Evolutionary conservation across 768 basidiomycete species (phyloP), one percentile per base, ranked within the genome.

Genomic region (Termitomyces sp.): DNA sequence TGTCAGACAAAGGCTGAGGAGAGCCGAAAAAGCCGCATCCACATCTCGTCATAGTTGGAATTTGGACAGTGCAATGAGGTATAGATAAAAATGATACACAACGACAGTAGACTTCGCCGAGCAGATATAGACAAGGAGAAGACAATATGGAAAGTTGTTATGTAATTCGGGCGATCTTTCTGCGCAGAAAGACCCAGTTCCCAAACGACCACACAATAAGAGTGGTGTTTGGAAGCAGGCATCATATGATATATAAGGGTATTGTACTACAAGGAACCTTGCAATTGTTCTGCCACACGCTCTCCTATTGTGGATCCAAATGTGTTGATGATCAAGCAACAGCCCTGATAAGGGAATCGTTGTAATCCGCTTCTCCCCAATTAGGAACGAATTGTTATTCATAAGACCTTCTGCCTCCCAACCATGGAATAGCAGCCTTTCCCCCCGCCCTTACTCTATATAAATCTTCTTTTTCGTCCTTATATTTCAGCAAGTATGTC

Each of bases 331-430:
- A 55, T 50, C 53, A 41, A 31, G 30, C 14, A 41, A 31, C 37
- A 40, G 21, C 30, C 60, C 66, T 63, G 56, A 70, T 64, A 65
- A 61, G 69, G 67, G 62, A 69, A 56, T 55, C 61, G 54, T 67
- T 65, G 70, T 69, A 62, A 55, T 60, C 62, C 68, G 67, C 65
- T 69, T 69, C 63, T 67, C 60, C 66, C 65, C 54, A 50, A 67
- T 71, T 57, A 51, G 64, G 66, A 50, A 63, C 61, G 21, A 51
- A 14, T 54, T 35, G 53, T 50, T 50, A 42, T 58, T 57, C 44
- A 64, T 54, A 60, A 60, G 53, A 56, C 48, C 12, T 31, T 30
- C 50, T 42, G n/a, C 62, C 44, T 50, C 52, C 41, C 53, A 59
- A 50, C 53, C 55, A 48, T 55, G 31, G 15, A 19, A 33, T 53